Base-by-base conservation (phyloP, 176 grass and related monocot genomes). In the Juncus inflexus region DNA sequence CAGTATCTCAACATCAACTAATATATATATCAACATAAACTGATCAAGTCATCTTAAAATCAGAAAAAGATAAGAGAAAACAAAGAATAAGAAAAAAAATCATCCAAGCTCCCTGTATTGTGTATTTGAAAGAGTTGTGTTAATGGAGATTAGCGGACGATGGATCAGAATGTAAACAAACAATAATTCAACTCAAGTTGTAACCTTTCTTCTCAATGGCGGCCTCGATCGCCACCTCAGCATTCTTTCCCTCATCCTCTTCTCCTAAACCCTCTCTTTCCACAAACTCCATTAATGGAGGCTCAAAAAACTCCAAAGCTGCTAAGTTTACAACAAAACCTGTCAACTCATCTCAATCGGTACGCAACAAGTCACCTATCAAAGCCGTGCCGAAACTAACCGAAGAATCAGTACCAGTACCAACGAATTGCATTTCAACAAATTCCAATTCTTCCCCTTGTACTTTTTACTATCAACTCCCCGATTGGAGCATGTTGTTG, bases 391-490 rank as follows among this genome's bases (percentile, higher is more conserved):
- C 95, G 50, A 99, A 87, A 28, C 19, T 28, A 0, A 85, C 72
- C 3, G 3, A 81, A 66, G 81, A 68, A 52, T 35, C 19, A 0
- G 1, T 28, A 28, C 1, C 19, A 28, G 19, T 28, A 28, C 19
- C 19, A 28, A 28, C 77, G 1, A 79, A 87, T 9, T 64, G 40
- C 49, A 79, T 89, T 7, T 72, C 6, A 35, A 40, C 40, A 77
- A 74, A 9, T 65, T 72, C 12, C 62, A 38, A 9, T 9, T 47
- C 43, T 9, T 56, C 50, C 42, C 83, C 88, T 3, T 85, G 40
- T 76, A 99, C 89, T 35, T 90, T 90, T 79, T 99, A 90, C 61
- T 90, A 99, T 61, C 95, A 99, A 75, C 74, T 99, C 0, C 95
- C 95, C 0, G 89, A 99, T 76, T 89, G 85, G 95, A 99, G 95